Evolutionary conservation across 495 filamentous ascomycete genomes (phyloP), one percentile per base, ranked within the genome.

Genomic region (Podospora anserina): DNA sequence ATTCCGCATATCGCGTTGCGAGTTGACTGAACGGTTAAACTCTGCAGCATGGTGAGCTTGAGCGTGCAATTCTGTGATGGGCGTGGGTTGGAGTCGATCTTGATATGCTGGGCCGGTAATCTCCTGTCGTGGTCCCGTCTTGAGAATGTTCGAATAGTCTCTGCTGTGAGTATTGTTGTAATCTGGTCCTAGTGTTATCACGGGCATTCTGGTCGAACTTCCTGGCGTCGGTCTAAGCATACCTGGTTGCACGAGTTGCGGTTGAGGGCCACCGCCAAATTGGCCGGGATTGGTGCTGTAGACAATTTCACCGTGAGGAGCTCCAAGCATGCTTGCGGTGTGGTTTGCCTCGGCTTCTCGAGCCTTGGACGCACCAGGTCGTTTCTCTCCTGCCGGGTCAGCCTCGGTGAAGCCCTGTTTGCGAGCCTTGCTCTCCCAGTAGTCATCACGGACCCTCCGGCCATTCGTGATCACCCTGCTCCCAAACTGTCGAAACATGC

Each of bases 401-500:
- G 96, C 94, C 76, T 99, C 95, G 0, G 95, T 99, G 74, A 99
- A 99, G 19, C 95, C 95, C 76, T 99, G 95, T 77, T 98, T 99
- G 53, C 90, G 86, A 4, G 95, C 95, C 80, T 98, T 99, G 74
- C 87, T 90, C 74, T 98, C 95, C 95, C 95, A 98, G 76, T 99
- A 98, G 77, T 99, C 95, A 79, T 99, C 95, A 34, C 94, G 89
- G 44, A 99, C 95, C 13, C 96, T 87, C 68, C 94, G 84, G 15
- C 95, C 95, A 74, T 92, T 90, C 4, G 90, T 87, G 67, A 99
- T 96, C 53, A 99, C 90, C 64, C 96, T 85, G 73, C 93, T 96
- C n/a, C 95, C 95, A 76, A 99, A 99, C 78, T 99, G 95, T 19
- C 95, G 90, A 77, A 98, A 99, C 95, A 99, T 99, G 60, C 95